Evolutionary conservation across 108 stramenopile genomes (phyloP), one percentile per base, ranked within the genome.

Genomic region (Stephanodiscus minutulus): DNA sequence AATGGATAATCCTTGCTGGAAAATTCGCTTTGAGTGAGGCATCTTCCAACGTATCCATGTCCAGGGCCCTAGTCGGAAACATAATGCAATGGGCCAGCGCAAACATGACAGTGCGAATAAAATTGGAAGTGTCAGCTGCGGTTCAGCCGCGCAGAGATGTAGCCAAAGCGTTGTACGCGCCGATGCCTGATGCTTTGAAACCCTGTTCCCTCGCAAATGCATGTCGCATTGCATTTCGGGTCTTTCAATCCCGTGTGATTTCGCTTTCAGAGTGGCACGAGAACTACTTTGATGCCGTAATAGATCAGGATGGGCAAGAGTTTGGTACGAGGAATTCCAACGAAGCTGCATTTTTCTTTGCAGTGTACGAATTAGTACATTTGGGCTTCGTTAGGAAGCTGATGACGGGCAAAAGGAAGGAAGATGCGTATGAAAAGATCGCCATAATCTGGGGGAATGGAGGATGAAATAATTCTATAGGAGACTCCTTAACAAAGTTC

Each of bases 351-450:
- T 80, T 80, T 61, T 80, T 80, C 60, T 50, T 73, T 27, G 72
- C 79, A 50, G 52, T 80, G 21, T 53, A 64, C 27, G 79, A 80
- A 33, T 65, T 80, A 56, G 62, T 70, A 0, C 67, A 80, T 49
- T 55, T 64, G 43, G 79, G 79, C 17, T 73, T 80, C 49, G 72
- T 80, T 24, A 33, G 68, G 17, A 80, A 73, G 54, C 47, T 80
- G 39, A 39, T 55, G 0, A 68, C 72, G 13, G 67, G 46, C 1
- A 60, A 53, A 61, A 73, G 79, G 48, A 80, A 68, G 36, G 79
- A 80, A 43, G 67, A 80, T 13, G 61, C 63, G 18, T 80, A 73
- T 47, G 79, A 80, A 55, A 80, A 80, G 66, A 64, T 80, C 33
- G 67, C 72, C 21, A 64, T 80, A 5, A 72, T 80, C 17, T 80